Conservation (phyloP, 1,284 basidiomycete genomes). For the Neonothopanus nambi region DNA sequence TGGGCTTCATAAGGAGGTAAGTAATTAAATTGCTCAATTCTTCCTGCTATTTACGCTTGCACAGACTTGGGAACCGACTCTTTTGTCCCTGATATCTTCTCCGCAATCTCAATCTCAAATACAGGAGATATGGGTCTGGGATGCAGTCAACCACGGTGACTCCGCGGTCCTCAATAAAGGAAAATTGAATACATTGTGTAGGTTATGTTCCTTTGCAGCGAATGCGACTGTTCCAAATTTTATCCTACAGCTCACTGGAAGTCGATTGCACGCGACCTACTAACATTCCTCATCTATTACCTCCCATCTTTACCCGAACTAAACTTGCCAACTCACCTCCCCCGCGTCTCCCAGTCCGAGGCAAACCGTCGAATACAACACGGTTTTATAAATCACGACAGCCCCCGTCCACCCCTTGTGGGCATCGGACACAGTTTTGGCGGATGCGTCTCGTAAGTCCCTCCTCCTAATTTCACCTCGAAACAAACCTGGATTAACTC, state of each 20-base stretch:
- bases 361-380: slow-evolving; percentile 38
- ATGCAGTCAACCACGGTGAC: slow-evolving; percentile 79
- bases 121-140: slow-evolving; percentile 81
- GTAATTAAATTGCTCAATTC: slow-evolving; percentile 17
- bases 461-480: slow-evolving; percentile 7
- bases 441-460: slow-evolving; percentile 65
- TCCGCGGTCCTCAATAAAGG: slow-evolving; percentile 64
- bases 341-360: slow-evolving; percentile 42
- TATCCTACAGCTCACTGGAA: slow-evolving; percentile 61
- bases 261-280: slow-evolving; percentile 72
- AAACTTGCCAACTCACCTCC: slow-evolving; percentile 50
- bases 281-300: slow-evolving; percentile 66
- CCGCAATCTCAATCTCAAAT: slow-evolving; percentile 36
- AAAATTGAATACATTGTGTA: slow-evolving; percentile 55
- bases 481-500: neutral
- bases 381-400: slow-evolving; percentile 38
- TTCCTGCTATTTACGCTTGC: neutral
- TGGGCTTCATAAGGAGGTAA: slow-evolving; percentile 81
- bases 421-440: slow-evolving; percentile 84
- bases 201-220: slow-evolving; percentile 24
- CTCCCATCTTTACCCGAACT: slow-evolving; percentile 43
- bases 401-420: slow-evolving; percentile 41
- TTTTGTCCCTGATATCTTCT: slow-evolving; percentile 48
- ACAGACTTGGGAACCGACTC: slow-evolving; percentile 68
- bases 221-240: neutral